phyloP scores from a whole-genome alignment of 1,284 basidiomycete species.

The Laetiporus sulphureus region DNA sequence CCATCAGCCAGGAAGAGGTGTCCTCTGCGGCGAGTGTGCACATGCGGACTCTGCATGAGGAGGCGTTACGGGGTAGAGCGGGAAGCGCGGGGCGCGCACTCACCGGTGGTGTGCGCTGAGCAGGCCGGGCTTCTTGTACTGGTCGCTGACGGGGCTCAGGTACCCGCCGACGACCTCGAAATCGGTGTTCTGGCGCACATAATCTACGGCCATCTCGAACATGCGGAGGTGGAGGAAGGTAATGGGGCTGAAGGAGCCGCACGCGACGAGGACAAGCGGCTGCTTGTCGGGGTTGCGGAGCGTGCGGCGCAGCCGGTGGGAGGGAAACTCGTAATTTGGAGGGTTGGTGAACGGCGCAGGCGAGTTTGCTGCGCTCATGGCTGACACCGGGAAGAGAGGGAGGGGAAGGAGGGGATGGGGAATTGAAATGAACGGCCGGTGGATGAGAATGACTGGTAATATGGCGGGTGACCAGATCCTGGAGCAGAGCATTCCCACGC shows the following conservation, averaged over 20 bases:
- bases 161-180: slow-evolving; percentile 94
- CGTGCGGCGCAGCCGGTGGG: slow-evolving; percentile 49
- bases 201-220: slow-evolving; percentile 99
- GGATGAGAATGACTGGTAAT: no score
- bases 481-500: no score
- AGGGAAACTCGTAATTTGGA: slow-evolving; percentile 59
- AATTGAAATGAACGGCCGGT: no score
- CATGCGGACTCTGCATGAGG: slow-evolving; percentile 67
- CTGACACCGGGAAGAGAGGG: slow-evolving; percentile 3
- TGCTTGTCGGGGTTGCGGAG: slow-evolving; percentile 61
- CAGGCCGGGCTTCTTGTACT: slow-evolving; percentile 88
- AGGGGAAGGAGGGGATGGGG: slow-evolving; percentile 6
- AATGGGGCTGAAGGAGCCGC: slow-evolving; percentile 77
- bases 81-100: slow-evolving; percentile 12
- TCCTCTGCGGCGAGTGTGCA: slow-evolving; percentile 82
- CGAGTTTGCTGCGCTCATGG: slow-evolving; percentile 11
- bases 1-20: slow-evolving; percentile 82
- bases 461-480: no score
- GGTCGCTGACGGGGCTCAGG: slow-evolving; percentile 89
- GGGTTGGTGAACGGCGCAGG: slow-evolving; percentile 39
- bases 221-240: slow-evolving; percentile 86
- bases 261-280: slow-evolving; percentile 73
- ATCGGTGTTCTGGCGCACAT: slow-evolving; percentile 86
- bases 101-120: slow-evolving; percentile 77
- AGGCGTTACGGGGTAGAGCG: background rate